phyloP scores from a whole-genome alignment of 441 rosid genomes.

The Pelargonium myrrhifolium region DNA sequence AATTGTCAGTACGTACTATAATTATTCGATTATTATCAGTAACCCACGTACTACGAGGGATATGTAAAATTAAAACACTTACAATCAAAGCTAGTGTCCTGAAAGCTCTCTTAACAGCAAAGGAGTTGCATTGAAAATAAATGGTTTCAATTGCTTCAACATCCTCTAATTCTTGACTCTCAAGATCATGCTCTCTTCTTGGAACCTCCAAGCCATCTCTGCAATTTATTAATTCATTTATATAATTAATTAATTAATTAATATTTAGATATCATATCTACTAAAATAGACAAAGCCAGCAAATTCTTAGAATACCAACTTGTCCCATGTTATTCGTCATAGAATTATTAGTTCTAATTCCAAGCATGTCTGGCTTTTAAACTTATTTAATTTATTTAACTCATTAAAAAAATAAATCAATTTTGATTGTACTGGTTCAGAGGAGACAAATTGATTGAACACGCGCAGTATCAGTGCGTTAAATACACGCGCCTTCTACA shows the following conservation, averaged over 20 bases:
- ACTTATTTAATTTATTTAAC: background rate
- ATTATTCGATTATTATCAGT: no score
- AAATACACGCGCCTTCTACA: background rate
- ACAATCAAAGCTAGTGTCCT: constrained; percentile 50
- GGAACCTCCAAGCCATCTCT: constrained; percentile 47
- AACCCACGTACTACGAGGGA: no score
- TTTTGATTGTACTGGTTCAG: no score
- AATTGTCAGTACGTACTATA: no score
- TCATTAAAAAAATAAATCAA: no score
- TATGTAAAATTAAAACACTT: constrained; percentile 26
- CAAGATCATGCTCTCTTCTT: constrained; percentile 26
- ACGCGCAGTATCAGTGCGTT: no score
- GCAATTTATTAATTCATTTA: background rate
- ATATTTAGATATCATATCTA: background rate
- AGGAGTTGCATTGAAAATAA: constrained; percentile 33
- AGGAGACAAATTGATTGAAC: no score
- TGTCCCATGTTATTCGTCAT: constrained; percentile 1
- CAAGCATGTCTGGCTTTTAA: constrained; percentile 15
- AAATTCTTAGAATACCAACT: constrained; percentile 14
- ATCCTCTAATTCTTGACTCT: constrained; percentile 13
- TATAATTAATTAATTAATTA: background rate
- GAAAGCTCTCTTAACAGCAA: constrained; percentile 38
- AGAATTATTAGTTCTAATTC: constrained; percentile 16
- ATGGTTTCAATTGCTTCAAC: constrained; percentile 23
- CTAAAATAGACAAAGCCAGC: background rate